phyloP scores from a whole-genome alignment of 352 stramenopile genomes.

The Globisporangium parvum region DNA sequence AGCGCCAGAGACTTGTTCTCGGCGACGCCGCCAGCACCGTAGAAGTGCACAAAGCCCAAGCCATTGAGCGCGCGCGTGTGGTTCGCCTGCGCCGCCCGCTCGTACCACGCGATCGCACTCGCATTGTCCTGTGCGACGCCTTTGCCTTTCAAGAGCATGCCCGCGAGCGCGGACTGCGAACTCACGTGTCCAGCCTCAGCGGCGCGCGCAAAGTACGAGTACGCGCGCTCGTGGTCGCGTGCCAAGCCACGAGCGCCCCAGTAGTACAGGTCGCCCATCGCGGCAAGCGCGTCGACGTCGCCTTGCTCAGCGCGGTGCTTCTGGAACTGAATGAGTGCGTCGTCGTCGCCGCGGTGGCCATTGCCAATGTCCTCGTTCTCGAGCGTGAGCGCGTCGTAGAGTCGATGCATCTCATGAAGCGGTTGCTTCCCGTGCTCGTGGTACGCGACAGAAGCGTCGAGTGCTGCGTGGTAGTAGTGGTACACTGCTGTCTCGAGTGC shows the following conservation, averaged over 20 bases:
- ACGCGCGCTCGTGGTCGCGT: conserved; percentile 65
- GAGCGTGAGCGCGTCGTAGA: conserved; percentile 53
- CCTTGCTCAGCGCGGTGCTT: conserved; percentile 69
- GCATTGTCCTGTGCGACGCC: conserved; percentile 60
- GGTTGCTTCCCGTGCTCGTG: conserved; percentile 73
- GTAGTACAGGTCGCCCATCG: conserved; percentile 88
- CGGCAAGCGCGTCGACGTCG: conserved; percentile 69
- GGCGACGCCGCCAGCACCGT: conserved; percentile 50
- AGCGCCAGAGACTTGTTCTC: conserved; percentile 80
- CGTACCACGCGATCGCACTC: conserved; percentile 72
- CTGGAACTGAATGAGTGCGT: conserved; percentile 86
- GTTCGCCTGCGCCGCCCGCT: conserved; percentile 57
- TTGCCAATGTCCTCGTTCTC: conserved; percentile 23
- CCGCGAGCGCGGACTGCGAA: conserved; percentile 62
- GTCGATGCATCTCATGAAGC: conserved; percentile 64
- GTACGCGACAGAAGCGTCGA: conserved; percentile 36
- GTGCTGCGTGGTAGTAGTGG: conserved; percentile 57
- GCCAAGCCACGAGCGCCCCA: conserved; percentile 74
- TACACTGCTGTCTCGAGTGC: conserved; percentile 36
- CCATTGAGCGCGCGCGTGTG: conserved; percentile 84
- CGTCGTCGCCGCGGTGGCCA: conserved; percentile 71
- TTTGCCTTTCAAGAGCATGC: conserved; percentile 88
- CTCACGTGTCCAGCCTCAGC: conserved; percentile 47
- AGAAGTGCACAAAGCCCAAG: conserved; percentile 87
- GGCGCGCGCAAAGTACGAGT: conserved; percentile 69